These are phyloP conservation scores for Tolypocladium tropicale DNA, from an alignment of 2,329 filamentous ascomycete species.

Conservation along the genomic window DNA sequence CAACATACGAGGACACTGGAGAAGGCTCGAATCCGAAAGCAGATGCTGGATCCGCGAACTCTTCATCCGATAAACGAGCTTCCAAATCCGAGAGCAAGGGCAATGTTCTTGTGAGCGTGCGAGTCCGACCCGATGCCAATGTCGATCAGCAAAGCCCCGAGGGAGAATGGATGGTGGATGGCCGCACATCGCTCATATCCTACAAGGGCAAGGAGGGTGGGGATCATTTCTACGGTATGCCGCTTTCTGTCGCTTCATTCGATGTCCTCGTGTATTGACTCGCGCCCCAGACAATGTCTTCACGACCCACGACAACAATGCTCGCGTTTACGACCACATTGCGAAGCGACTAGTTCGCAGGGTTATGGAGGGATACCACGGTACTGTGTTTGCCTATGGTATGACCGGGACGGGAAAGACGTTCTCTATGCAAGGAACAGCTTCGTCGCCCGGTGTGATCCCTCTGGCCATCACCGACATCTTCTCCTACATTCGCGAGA, in stretches of 20 bases:
- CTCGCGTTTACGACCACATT: conserved; percentile 85
- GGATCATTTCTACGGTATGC: conserved; percentile 81
- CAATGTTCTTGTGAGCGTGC: conserved; percentile 91
- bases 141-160: conserved; percentile 53
- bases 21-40: conserved; percentile 35
- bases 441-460: conserved; percentile 90
- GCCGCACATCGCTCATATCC: conserved; percentile 68
- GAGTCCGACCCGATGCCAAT: conserved; percentile 74
- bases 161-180: conserved; percentile 87
- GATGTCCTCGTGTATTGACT: conserved; percentile 8
- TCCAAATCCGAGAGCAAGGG: conserved; percentile 69
- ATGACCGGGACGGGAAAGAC: conserved; percentile 99
- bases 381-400: conserved; percentile 95
- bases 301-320: conserved; percentile 84
- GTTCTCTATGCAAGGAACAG: conserved; percentile 98
- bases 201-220: conserved; percentile 85
- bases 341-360: conserved; percentile 89
- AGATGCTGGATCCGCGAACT: conserved; percentile 19
- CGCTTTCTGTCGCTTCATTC: not conserved
- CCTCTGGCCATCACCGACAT: conserved; percentile 97
- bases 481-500: conserved; percentile 97
- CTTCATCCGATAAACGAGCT: conserved; percentile 30
- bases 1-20: conserved; percentile 71
- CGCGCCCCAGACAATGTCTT: conserved; percentile 78
- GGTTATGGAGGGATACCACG: conserved; percentile 98